A percentile compares a stretch with the other conserved stretches of the same genome.
Conservation (phyloP, 805 yeast species). For the Starmerella vaccinii region DNA sequence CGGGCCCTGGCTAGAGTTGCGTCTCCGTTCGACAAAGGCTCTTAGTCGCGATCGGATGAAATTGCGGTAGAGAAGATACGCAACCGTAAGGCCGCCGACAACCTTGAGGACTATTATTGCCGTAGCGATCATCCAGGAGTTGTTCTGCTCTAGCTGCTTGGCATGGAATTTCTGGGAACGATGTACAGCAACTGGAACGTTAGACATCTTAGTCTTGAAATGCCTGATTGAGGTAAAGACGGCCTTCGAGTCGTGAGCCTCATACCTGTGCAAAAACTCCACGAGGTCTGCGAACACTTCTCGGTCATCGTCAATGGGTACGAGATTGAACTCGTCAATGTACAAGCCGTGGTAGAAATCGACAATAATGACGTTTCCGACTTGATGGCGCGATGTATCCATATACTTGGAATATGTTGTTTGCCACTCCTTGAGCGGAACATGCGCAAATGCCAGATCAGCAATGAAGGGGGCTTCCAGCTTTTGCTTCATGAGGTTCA, state of each 20-base stretch:
- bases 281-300: slow-evolving; percentile 12
- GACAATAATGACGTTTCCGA: slow-evolving; percentile 18
- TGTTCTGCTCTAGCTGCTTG: not conserved
- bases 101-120: not conserved
- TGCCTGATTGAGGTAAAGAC: slow-evolving; percentile 9
- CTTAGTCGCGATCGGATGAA: slow-evolving; percentile 6
- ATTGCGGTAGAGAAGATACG: slow-evolving; percentile 8
- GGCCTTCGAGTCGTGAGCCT: slow-evolving; percentile 9
- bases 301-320: slow-evolving; percentile 12
- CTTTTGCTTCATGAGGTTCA: slow-evolving; percentile 17
- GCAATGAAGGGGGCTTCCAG: slow-evolving; percentile 19
- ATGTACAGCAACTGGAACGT: slow-evolving; percentile 7
- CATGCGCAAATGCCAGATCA: slow-evolving; percentile 21
- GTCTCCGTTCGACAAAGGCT: not conserved
- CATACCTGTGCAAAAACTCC: slow-evolving; percentile 12
- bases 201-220: slow-evolving; percentile 9
- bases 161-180: slow-evolving; percentile 15
- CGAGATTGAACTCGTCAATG: slow-evolving; percentile 16
- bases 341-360: slow-evolving; percentile 22
- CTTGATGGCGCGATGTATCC: slow-evolving; percentile 9
- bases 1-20: not conserved
- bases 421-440: slow-evolving; percentile 14
- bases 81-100: not conserved
- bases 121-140: not conserved
- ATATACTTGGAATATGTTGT: slow-evolving; percentile 12